Evolutionary conservation across 805 yeast genomes (phyloP), one percentile per base, ranked within the genome.

Genomic region (Saturnispora mendoncae): DNA sequence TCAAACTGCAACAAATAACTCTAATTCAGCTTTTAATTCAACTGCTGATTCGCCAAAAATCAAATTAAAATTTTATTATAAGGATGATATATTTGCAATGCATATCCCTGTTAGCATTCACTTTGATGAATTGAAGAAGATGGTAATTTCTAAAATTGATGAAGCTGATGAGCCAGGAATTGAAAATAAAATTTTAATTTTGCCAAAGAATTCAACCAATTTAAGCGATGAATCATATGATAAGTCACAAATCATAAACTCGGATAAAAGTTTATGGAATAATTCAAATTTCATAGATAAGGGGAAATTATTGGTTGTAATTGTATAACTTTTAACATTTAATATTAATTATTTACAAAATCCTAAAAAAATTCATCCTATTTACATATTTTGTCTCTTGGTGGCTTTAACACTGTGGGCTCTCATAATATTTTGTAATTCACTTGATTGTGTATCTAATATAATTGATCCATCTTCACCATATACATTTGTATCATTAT

Each of bases 31-130:
- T 12, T 19, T 27, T 8, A 38, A 54, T 2, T 46, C 54, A 20
- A 7, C 14, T 15, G 43, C 53, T 8, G 19, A 33, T 12, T 19
- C 49, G 32, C 29, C 33, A 39, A 75, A 74, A 51, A 62, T 67
- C 15, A 84, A 84, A 57, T 73, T 83, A 39, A 84, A 84, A 57
- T 81, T 84, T 53, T 84, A 79, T 56, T 82, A 76, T 53, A 79
- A 78, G 44, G 92, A 82, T 52, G 94, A 84, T 55, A 84, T 84
- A 13, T 84, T 83, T 65, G 92, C 86, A 1, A 66, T 84, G 20
- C 52, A 52, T 9, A 58, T 62, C n/a, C 45, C 54, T 3, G 51
- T 51, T 3, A 50, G 50, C 29, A 47, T 53, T 10, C 42, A 50
- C 2, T 40, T 62, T 12, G 25, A 34, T 2, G 56, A 55, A 1